Conservation (phyloP, 768 basidiomycete species). For the Kwoniella mangroviensis region DNA sequence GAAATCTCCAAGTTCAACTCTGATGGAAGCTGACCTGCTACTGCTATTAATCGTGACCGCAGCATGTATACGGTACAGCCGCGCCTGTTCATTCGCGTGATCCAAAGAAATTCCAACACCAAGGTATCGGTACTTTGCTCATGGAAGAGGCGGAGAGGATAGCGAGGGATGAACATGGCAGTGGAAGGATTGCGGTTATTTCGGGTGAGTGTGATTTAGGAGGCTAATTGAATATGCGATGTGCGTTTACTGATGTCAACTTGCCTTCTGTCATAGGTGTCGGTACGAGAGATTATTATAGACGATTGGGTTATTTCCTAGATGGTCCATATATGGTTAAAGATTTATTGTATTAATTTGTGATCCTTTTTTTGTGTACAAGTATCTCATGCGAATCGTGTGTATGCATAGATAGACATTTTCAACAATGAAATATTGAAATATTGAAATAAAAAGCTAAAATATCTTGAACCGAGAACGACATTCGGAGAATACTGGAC, state of each 20-base stretch:
- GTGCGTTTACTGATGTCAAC: neutral
- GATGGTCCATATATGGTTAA: slow-evolving; percentile 99
- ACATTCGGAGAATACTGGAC: too few species aligned
- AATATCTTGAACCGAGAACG: too few species aligned
- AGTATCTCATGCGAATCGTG: neutral
- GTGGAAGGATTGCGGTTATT: slow-evolving; percentile 94
- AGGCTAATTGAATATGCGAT: neutral
- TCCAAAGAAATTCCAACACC: slow-evolving; percentile 97
- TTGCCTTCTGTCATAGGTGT: slow-evolving; percentile 66
- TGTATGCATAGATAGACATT: neutral
- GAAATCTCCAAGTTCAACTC: too few species aligned
- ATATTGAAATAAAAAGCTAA: too few species aligned
- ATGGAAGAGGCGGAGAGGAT: slow-evolving; percentile 99
- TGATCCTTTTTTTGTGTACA: neutral
- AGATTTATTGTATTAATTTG: slow-evolving; percentile 45
- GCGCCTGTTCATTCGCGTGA: slow-evolving; percentile 96
- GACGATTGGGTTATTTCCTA: slow-evolving; percentile 87
- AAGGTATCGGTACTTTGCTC: slow-evolving; percentile 93
- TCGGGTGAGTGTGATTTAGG: slow-evolving; percentile 67
- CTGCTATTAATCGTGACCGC: too few species aligned
- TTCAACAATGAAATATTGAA: too few species aligned
- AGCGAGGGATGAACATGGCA: slow-evolving; percentile 94
- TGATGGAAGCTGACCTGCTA: neutral
- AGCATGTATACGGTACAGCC: slow-evolving; percentile 88
- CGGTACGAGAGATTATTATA: slow-evolving; percentile 95